Percentiles rank a stretch among this genome's conserved stretches.
phyloP scores from a whole-genome alignment of 2,329 filamentous ascomycete genomes.

The Monosporascus cannonballus region DNA sequence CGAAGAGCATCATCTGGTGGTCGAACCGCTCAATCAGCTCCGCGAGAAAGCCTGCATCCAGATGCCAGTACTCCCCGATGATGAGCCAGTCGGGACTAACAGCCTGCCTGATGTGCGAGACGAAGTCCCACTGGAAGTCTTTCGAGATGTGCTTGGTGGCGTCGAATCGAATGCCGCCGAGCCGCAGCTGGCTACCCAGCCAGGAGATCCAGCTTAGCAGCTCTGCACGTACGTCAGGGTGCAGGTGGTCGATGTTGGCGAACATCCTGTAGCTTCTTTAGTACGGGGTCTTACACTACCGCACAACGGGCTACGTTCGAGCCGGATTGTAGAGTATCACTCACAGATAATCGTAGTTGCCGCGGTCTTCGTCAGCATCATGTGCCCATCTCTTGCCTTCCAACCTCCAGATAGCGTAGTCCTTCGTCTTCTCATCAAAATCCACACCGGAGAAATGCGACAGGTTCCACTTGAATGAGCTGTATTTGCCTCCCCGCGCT shows the following conservation, averaged over 20 bases:
- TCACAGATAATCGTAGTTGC: conserved; percentile 24
- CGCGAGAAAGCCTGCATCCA: conserved; percentile 36
- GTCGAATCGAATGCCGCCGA: conserved; percentile 26
- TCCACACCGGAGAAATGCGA: conserved; percentile 64
- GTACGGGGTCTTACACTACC: too few species aligned
- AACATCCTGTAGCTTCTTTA: conserved; percentile 19
- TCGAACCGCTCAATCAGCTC: conserved; percentile 51
- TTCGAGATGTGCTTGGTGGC: conserved; percentile 27
- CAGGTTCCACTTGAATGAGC: conserved; percentile 55
- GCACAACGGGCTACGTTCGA: background rate
- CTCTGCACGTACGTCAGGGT: conserved; percentile 23
- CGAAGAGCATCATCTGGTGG: conserved; percentile 44
- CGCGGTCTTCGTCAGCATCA: conserved; percentile 51
- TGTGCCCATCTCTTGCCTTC: conserved; percentile 50
- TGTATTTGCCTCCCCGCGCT: conserved; percentile 53
- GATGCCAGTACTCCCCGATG: conserved; percentile 62
- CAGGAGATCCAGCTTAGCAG: conserved; percentile 23
- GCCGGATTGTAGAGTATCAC: background rate
- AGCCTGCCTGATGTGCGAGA: conserved; percentile 11
- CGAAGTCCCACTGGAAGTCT: conserved; percentile 20
- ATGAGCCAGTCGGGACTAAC: conserved; percentile 50
- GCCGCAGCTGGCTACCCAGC: conserved; percentile 18
- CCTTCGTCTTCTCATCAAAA: conserved; percentile 48
- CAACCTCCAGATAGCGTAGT: conserved; percentile 59
- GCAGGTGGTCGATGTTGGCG: conserved; percentile 24